Conservation (phyloP, 1,284 basidiomycete genomes). For the Phaffia rhodozyma region DNA sequence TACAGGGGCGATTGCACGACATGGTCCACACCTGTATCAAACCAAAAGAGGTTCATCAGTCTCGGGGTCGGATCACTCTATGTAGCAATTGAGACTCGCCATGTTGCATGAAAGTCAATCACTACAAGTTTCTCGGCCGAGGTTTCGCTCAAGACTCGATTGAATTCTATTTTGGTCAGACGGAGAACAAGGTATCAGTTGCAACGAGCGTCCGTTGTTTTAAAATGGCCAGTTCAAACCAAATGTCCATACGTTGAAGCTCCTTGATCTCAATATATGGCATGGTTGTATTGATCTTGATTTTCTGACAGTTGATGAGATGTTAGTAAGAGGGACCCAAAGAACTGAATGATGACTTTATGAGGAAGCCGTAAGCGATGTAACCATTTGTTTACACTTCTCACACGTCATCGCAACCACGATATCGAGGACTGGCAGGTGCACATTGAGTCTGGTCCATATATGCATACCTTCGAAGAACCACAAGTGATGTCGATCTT, state of each 20-base stretch:
- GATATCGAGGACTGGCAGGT: no score
- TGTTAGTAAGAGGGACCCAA: no score
- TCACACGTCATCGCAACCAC: no score
- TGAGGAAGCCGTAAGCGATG: no score
- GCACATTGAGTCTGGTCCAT: no score
- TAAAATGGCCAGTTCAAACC: no score
- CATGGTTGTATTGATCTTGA: neutral
- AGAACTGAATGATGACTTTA: no score
- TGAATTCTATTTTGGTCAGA: conserved; percentile 4
- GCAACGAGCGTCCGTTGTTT: neutral
- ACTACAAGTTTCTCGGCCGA: conserved; percentile 22
- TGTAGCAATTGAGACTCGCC: conserved; percentile 21
- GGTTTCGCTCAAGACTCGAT: conserved; percentile 1
- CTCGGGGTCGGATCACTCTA: neutral
- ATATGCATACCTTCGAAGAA: no score
- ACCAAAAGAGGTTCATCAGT: neutral
- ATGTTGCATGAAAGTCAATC: conserved; percentile 29
- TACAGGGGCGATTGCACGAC: conserved; percentile 33
- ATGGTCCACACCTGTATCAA: conserved; percentile 19
- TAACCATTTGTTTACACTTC: no score
- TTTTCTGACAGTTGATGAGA: no score
- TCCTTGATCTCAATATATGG: conserved; percentile 10
- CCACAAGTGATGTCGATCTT: no score
- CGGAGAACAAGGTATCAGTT: neutral
- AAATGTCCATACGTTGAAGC: neutral